Evolutionary conservation across 1,284 basidiomycete species (phyloP), one percentile per base, ranked within the genome.

Genomic region (Meira miltonrushii): DNA sequence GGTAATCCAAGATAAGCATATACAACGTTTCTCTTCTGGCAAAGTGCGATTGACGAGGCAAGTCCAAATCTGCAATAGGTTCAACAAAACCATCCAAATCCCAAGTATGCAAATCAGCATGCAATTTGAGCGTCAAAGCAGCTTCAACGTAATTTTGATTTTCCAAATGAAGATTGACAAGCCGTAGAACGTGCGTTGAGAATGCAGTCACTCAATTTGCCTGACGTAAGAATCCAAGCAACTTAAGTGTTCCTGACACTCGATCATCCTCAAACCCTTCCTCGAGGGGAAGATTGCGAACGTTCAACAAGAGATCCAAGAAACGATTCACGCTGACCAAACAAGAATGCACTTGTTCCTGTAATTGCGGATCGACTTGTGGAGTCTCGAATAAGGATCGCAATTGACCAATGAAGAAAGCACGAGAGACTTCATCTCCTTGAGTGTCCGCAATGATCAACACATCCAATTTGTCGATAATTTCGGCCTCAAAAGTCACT

Each of bases 71-170:
- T 0, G 68, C 64, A 10, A 79, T 65, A 0, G 80, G 67, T 61
- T 90, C 89, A 9, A 75, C 78, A 86, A 92, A 90, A 2, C 88
- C 87, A 5, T 88, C 86, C 47, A 72, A 68, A 52, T 78, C 69
- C 92, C 94, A 98, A 50, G 88, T 85, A 72, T 95, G 90, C 3
- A 95, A 82, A 75, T 97, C 92, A 28, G 94, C 90, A 77, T 97
- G 93, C 39, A 97, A 79, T 78, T 77, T 73, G 61, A 97, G 82
- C 0, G 92, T 94, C 37, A 95, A 81, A 1, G 90, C 93, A 1
- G 93, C 93, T 77, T 94, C 92, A 10, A 91, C 86, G 72, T 89
- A 90, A 79, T 94, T 92, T 70, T 90, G 87, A 25, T 88, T 87
- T 79, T 88, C 86, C 0, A 92, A 81, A 73, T 92, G 90, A 44